These are phyloP conservation scores for Wilcoxina mikolae DNA, from an alignment of 495 filamentous ascomycete species.

Conservation along the genomic window DNA sequence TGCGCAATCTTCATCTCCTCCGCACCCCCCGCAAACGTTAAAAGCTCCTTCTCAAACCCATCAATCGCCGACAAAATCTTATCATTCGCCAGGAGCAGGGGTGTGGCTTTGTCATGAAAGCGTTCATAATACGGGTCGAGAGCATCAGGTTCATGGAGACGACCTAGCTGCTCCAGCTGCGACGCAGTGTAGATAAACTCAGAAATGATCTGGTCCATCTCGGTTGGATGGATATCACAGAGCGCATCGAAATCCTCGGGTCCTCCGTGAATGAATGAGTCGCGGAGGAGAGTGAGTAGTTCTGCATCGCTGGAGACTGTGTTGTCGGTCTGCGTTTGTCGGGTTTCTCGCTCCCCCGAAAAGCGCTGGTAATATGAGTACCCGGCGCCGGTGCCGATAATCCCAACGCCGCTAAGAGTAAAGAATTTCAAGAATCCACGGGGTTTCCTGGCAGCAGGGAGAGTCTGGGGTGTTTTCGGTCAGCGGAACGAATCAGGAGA, in stretches of 20 bases:
- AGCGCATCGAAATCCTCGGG: not conserved
- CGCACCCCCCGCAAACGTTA: not conserved
- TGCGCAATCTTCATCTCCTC: not conserved
- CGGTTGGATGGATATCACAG: not conserved
- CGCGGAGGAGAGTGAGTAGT: not conserved
- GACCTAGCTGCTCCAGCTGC: not conserved
- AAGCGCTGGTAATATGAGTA: not conserved
- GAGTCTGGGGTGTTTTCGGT: not conserved
- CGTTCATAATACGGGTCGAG: not conserved
- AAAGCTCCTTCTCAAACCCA: not conserved
- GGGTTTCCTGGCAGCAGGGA: not conserved
- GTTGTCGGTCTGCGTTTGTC: not conserved
- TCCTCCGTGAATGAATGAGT: not conserved
- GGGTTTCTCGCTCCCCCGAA: too few relatives aligned
- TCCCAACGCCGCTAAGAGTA: not conserved
- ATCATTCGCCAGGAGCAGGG: not conserved
- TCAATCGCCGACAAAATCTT: not conserved
- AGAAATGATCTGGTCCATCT: not conserved
- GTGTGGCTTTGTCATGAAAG: not conserved
- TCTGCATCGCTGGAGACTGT: not conserved
- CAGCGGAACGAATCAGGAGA: not conserved
- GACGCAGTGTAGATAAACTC: not conserved
- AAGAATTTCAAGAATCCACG: not conserved
- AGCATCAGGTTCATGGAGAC: not conserved
- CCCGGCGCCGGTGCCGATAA: not conserved